phyloP scores from a whole-genome alignment of 2,329 filamentous ascomycete species.

The Claviceps humidiphila region DNA sequence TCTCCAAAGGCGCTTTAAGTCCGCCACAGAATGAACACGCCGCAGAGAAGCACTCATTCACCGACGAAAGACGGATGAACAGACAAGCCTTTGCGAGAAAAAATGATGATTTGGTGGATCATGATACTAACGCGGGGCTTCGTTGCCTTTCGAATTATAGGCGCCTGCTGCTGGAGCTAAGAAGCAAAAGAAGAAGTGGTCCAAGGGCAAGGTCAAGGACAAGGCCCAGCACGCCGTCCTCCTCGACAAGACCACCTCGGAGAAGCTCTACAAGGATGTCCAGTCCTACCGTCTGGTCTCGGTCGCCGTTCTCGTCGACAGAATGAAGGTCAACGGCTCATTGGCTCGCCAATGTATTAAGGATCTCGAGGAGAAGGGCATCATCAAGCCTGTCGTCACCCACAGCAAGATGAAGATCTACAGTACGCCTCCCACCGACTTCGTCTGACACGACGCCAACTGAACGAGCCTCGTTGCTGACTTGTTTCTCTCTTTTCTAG shows the following conservation, averaged over 20 bases:
- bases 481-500: constrained; percentile 23
- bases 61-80: background rate
- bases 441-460: background rate
- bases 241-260: constrained; percentile 92
- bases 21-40: background rate
- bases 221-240: constrained; percentile 99
- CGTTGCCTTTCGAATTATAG: constrained; percentile 11
- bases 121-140: constrained; percentile 4
- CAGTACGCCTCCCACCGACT: constrained; percentile 41
- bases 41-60: background rate
- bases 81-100: background rate
- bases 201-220: constrained; percentile 80
- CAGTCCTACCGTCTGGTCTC: constrained; percentile 99
- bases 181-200: constrained; percentile 42
- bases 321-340: constrained; percentile 99
- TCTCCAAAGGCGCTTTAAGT: background rate
- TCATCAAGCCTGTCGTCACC: constrained; percentile 93
- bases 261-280: constrained; percentile 99
- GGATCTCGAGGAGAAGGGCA: constrained; percentile 94
- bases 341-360: constrained; percentile 78
- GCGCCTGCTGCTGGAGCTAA: constrained; percentile 34
- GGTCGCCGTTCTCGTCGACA: constrained; percentile 94
- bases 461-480: background rate
- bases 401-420: constrained; percentile 99
- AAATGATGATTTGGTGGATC: constrained; percentile 14